A percentile compares a stretch with the other conserved stretches of the same genome.
Evolutionary conservation across 352 stramenopile genomes (phyloP).

Genomic region (Pythium vanterpoolii): DNA sequence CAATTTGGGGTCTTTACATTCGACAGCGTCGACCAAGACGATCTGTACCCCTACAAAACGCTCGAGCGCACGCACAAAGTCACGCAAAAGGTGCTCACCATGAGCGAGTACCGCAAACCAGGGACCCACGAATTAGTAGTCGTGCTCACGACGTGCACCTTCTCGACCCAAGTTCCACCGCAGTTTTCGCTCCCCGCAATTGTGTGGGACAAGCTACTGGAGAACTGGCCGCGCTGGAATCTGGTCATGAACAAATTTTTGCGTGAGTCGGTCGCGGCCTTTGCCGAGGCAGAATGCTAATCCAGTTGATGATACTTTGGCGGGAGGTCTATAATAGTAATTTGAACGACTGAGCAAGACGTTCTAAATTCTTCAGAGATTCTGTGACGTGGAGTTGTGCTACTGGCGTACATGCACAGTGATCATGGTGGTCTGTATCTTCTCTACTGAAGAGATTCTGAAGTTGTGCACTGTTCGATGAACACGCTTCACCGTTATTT

Average conservation of each 20-base stretch:
- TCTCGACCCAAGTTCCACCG: constrained; percentile 12
- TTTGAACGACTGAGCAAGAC: too few species aligned
- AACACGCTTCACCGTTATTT: not conserved
- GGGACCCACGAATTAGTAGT: constrained; percentile 17
- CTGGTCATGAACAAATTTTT: constrained; percentile 15
- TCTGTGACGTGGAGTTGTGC: too few species aligned
- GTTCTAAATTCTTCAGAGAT: too few species aligned
- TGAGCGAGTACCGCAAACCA: constrained; percentile 10
- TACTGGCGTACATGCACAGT: too few species aligned
- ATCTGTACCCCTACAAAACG: constrained; percentile 44
- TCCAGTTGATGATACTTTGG: too few species aligned
- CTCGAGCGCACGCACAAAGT: constrained; percentile 21
- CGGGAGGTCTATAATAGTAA: too few species aligned
- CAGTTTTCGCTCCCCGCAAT: not conserved
- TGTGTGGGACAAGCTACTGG: constrained; percentile 11
- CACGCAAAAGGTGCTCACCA: not conserved
- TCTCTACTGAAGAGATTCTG: too few species aligned
- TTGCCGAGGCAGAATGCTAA: not conserved
- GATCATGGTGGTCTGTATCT: too few species aligned
- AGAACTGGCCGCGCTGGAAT: constrained; percentile 15
- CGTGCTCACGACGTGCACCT: constrained; percentile 12
- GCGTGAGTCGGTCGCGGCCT: constrained; percentile 1
- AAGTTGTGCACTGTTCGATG: too few species aligned
- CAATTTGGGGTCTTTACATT: constrained; percentile 32
- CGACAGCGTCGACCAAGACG: constrained; percentile 44